Base-by-base conservation (phyloP, 2,329 filamentous ascomycete species). In the Pezicula rhizophila region DNA sequence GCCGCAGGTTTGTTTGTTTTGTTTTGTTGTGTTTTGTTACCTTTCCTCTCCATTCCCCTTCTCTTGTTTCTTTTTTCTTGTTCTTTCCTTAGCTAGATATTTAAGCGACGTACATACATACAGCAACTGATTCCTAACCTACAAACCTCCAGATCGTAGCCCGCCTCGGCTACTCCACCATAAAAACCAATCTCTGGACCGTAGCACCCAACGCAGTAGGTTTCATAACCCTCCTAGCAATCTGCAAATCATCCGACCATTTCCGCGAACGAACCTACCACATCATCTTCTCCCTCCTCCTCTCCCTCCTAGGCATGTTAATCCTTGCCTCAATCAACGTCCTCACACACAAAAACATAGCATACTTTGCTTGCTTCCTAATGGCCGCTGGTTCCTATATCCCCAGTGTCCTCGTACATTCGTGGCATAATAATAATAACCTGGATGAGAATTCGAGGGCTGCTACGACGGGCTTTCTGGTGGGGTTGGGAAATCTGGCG, bases 401-500 rank as follows among this genome's bases (percentile, higher is more conserved):
- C 12, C 69, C 72, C 0, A 69, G 67, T 4, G 70, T 68, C 46
- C 60, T 77, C n/a, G 67, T 76, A 4, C 68, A 76, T 51, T 66
- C 67, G 1, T 75, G 75, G 74, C 67, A 76, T 50, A 77, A 77
- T 48, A 77, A 76, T 52, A 77, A 78, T 56, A 76, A 74, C 38
- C 60, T 75, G 7, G 68, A 72, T 20, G 74, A 79, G 60, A 76
- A 70, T 39, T 67, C 65, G 0, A 67, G 74, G 0, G 73, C 74
- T 5, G 72, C 73, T 0, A 74, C 70, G 8, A 76, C 72, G 1
- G 74, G 70, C 0, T 59, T 76, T 12, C 62, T 73, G 1, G 72
- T 74, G 5, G 74, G 71, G 0, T 57, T 77, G 7, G 73, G 72
- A 0, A 78, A 78, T 50, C 50, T 77, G 3, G 72, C 68, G 0